Base-by-base conservation (phyloP, 352 stramenopile species). In the Phytophthora rubi region DNA sequence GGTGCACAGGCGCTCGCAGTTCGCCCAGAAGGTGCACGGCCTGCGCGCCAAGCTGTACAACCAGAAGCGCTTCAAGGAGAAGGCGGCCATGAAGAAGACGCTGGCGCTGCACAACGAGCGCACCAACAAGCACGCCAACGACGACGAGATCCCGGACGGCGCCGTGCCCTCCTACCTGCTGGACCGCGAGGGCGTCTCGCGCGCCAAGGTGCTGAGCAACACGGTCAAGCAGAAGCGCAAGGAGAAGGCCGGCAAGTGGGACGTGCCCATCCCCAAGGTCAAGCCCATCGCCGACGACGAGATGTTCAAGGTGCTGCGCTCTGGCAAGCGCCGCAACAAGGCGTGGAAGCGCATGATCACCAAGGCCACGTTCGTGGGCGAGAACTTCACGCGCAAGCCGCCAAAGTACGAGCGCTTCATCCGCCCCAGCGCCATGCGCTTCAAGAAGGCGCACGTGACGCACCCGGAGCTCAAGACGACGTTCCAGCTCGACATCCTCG, bases 391-490 rank as follows among this genome's bases (percentile, higher is more conserved):
- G 54, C 93, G 98, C 61, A 99, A 99, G 77, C 97, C 98, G 64
- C 98, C 98, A 73, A 99, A 99, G 80, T 99, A 99, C 85, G 98
- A 99, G 88, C 94, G 98, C 32, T 99, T 99, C 79, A 99, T 99
- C 74, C 96, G 98, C 10, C 98, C 98, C 8, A 98, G 92, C 30
- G 98, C 97, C 71, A 94, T 99, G 75, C 92, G 98, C 59, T 99
- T 99, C 83, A 99, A 99, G 84, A 99, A 99, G 81, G 98, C 98
- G 5, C 98, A 99, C 80, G 97, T 99, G 18, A 99, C 98, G 13
- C 98, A 99, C 90, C 98, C 98, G n/a, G 98, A 99, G 86, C 90
- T 99, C 49, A 99, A 99, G 84, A 98, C 98, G 9, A 99, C 98
- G 13, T 99, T 99, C 85, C 97, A 99, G 84, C 81, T 99, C 56